A percentile compares a stretch with the other conserved stretches of the same genome.
These are phyloP conservation scores for Umbelopsis sp. DNA, from an alignment of 371 early-diverging fungal species.

Conservation along the genomic window DNA sequence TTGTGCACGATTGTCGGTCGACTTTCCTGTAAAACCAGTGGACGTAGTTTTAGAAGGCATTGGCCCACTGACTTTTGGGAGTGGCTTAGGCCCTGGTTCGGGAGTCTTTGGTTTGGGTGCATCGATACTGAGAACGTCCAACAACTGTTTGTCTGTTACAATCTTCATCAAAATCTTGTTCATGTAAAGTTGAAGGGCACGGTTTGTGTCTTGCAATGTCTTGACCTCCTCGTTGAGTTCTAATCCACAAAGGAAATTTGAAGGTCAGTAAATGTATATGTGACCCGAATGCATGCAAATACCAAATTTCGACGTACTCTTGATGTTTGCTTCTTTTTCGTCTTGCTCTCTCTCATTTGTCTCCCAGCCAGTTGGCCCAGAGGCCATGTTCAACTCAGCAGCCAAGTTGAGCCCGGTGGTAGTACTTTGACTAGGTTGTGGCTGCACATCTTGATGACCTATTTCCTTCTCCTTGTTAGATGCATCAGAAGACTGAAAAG, in stretches of 20 bases:
- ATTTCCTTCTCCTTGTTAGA: not conserved
- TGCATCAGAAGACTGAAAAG: not conserved
- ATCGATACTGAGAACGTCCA: constrained; percentile 29
- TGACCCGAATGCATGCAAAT: not conserved
- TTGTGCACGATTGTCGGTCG: constrained; percentile 28
- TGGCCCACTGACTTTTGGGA: constrained; percentile 8
- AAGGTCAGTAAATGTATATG: not conserved
- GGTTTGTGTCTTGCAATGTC: constrained; percentile 59
- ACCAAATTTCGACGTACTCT: constrained; percentile 28
- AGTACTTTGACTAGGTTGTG: constrained; percentile 27
- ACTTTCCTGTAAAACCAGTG: constrained; percentile 23
- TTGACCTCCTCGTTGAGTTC: constrained; percentile 52
- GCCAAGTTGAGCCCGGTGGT: constrained; percentile 53
- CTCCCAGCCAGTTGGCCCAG: constrained; percentile 19
- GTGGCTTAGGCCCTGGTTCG: not conserved
- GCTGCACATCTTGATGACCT: not conserved
- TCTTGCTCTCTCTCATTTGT: constrained; percentile 26
- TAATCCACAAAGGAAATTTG: not conserved
- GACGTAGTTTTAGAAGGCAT: constrained; percentile 13
- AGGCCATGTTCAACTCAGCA: constrained; percentile 63
- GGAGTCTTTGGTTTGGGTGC: constrained; percentile 20
- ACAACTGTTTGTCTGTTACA: constrained; percentile 34
- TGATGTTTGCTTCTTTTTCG: constrained; percentile 31
- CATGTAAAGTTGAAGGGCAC: constrained; percentile 65
- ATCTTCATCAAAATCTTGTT: constrained; percentile 67